Evolutionary conservation across 768 basidiomycete species (phyloP).

Genomic region (Saitozyma sp.): DNA sequence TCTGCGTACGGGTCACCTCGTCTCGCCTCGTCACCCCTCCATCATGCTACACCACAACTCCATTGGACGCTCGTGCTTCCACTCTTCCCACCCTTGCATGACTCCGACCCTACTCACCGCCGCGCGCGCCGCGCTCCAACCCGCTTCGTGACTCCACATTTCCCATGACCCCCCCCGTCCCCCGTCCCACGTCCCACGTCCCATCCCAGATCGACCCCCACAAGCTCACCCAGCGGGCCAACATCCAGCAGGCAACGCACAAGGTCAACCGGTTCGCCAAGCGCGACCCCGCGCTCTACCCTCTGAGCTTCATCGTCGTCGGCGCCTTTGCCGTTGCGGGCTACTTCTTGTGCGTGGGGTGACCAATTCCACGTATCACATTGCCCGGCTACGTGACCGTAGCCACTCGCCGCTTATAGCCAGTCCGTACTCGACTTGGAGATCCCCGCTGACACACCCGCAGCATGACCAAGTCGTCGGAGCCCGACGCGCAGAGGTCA

Average conservation of each 20-base stretch:
- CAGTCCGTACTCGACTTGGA: too few species aligned
- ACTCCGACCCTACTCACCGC: too few species aligned
- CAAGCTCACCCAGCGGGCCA: slow-evolving; percentile 36
- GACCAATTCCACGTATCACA: neutral
- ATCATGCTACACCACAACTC: neutral
- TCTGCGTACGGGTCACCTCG: neutral
- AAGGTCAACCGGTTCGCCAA: slow-evolving; percentile 51
- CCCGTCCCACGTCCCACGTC: neutral
- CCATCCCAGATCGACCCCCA: slow-evolving; percentile 35
- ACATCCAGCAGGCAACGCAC: slow-evolving; percentile 42
- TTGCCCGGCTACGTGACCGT: neutral
- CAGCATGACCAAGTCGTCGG: slow-evolving; percentile 45
- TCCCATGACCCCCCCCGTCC: neutral
- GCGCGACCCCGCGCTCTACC: slow-evolving; percentile 51
- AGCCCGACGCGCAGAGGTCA: slow-evolving; percentile 29
- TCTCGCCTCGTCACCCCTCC: neutral
- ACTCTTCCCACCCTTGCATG: too few species aligned
- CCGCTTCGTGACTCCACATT: too few species aligned
- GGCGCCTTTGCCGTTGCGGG: slow-evolving; percentile 45
- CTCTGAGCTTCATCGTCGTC: slow-evolving; percentile 44
- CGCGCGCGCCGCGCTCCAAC: too few species aligned
- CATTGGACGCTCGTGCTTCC: too few species aligned
- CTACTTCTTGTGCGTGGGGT: slow-evolving; percentile 49
- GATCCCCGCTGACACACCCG: neutral
- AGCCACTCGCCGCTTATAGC: too few species aligned